phyloP scores from a whole-genome alignment of 2,329 filamentous ascomycete species.

The Catunica adiposa region DNA sequence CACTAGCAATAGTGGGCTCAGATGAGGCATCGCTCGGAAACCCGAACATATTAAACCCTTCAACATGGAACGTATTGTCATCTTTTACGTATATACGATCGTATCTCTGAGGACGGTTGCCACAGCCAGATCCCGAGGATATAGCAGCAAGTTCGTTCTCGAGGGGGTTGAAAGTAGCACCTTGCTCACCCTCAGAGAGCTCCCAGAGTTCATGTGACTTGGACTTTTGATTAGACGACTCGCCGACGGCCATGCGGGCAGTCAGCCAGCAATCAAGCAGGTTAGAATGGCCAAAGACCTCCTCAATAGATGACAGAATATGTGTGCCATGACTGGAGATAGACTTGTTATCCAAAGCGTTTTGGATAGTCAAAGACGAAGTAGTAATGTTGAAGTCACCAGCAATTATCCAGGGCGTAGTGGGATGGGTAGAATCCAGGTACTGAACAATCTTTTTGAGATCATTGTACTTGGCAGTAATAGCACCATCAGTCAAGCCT shows the following conservation, averaged over 20 bases:
- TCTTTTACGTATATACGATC: conserved; percentile 43
- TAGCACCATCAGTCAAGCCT: conserved; percentile 41
- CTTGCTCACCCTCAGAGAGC: conserved; percentile 41
- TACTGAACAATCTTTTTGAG: conserved; percentile 33
- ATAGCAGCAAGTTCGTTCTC: conserved; percentile 38
- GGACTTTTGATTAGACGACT: conserved; percentile 22
- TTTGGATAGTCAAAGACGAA: conserved; percentile 37
- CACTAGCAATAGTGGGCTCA: conserved; percentile 26
- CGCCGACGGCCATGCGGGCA: conserved; percentile 27
- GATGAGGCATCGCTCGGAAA: conserved; percentile 20
- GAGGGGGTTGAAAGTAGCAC: conserved; percentile 46
- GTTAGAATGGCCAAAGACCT: conserved; percentile 27
- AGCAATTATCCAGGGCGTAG: conserved; percentile 37
- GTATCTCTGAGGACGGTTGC: conserved; percentile 46
- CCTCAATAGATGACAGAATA: conserved; percentile 24
- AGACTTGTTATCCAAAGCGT: conserved; percentile 33
- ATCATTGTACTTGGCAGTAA: conserved; percentile 40
- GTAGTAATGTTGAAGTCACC: conserved; percentile 51
- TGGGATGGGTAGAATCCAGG: conserved; percentile 25
- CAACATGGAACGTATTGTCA: conserved; percentile 24
- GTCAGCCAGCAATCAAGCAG: conserved; percentile 37
- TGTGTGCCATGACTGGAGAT: conserved; percentile 33
- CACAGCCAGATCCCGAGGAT: conserved; percentile 29
- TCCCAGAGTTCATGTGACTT: conserved; percentile 19
- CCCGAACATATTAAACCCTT: conserved; percentile 42